Conservation (phyloP, 2,329 filamentous ascomycete genomes). For the Purpureocillium takamizusanense region DNA sequence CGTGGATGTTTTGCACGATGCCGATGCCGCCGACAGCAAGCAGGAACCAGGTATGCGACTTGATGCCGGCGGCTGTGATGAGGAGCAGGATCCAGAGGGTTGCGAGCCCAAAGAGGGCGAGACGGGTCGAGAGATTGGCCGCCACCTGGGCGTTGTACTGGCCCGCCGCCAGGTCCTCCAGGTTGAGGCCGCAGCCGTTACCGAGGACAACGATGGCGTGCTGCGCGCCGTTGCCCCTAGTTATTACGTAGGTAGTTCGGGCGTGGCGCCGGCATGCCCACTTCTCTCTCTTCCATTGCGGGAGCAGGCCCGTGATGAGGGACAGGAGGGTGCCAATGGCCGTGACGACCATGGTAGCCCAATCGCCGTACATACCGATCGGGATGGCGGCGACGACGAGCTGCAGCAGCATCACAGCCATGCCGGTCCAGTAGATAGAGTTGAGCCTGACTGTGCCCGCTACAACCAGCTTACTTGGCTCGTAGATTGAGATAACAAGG, state of each 20-base stretch:
- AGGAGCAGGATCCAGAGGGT: conserved; percentile 29
- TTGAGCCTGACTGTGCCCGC: conserved; percentile 10
- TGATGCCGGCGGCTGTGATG: conserved; percentile 25
- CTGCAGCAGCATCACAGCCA: conserved; percentile 17
- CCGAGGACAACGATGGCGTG: conserved; percentile 29
- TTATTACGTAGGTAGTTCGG: conserved; percentile 24
- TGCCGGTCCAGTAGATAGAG: conserved; percentile 15
- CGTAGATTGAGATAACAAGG: conserved; percentile 17
- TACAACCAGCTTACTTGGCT: conserved; percentile 3
- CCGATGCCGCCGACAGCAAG: conserved; percentile 28
- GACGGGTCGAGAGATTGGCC: conserved; percentile 7
- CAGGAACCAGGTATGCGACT: conserved; percentile 28
- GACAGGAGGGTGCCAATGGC: conserved; percentile 25
- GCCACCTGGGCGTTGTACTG: conserved; percentile 1
- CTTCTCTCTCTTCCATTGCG: conserved; percentile 35
- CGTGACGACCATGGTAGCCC: conserved; percentile 30
- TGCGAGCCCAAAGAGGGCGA: conserved; percentile 14
- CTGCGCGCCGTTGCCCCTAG: conserved; percentile 28
- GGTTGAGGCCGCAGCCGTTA: conserved; percentile 22
- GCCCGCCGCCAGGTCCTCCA: conserved; percentile 30
- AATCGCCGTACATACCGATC: conserved; percentile 19
- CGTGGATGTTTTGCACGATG: conserved; percentile 27
- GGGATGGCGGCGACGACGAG: conserved; percentile 26
- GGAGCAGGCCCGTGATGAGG: conserved; percentile 21
- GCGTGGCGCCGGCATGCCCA: conserved; percentile 23